These are phyloP conservation scores for Crithidia expoeki DNA, from an alignment of 208 protist genomes.

Conservation along the genomic window DNA sequence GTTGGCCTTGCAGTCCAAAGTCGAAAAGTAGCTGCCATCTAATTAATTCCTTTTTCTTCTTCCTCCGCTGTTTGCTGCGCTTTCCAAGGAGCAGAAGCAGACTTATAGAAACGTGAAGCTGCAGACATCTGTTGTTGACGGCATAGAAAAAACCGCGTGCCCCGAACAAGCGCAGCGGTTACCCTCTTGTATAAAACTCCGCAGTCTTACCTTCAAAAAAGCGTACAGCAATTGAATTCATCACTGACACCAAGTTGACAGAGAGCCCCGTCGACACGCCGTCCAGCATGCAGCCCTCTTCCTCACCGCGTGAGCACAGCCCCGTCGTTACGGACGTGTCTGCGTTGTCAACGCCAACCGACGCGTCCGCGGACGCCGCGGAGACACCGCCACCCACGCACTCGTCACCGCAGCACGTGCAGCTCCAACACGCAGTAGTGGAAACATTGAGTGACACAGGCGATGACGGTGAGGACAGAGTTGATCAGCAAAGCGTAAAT, in stretches of 20 bases:
- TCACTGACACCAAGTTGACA: conserved; percentile 4
- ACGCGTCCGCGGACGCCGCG: conserved; percentile 2
- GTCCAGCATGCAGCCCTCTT: conserved; percentile 7
- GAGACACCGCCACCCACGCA: conserved; percentile 6
- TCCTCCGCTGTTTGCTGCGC: no score
- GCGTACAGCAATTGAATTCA: no score
- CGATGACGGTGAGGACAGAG: not conserved
- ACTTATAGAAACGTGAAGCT: not conserved
- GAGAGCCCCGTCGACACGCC: conserved; percentile 23
- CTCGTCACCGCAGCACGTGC: conserved; percentile 1
- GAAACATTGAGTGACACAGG: conserved; percentile 20
- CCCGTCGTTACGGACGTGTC: conserved; percentile 20
- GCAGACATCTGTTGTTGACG: no score
- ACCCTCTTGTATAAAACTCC: no score
- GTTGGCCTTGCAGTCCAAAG: no score
- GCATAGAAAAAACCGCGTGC: no score
- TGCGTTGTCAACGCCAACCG: conserved; percentile 24
- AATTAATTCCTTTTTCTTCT: no score
- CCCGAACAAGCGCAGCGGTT: no score
- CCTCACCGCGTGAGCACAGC: conserved; percentile 17
- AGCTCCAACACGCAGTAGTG: not conserved
- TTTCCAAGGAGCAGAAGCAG: no score
- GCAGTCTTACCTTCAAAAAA: no score
- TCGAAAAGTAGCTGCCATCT: no score
- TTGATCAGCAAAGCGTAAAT: not conserved